Percentiles rank a stretch among this genome's conserved stretches.
phyloP scores from a whole-genome alignment of 2,329 filamentous ascomycete species.

The Claviceps pazoutovae region DNA sequence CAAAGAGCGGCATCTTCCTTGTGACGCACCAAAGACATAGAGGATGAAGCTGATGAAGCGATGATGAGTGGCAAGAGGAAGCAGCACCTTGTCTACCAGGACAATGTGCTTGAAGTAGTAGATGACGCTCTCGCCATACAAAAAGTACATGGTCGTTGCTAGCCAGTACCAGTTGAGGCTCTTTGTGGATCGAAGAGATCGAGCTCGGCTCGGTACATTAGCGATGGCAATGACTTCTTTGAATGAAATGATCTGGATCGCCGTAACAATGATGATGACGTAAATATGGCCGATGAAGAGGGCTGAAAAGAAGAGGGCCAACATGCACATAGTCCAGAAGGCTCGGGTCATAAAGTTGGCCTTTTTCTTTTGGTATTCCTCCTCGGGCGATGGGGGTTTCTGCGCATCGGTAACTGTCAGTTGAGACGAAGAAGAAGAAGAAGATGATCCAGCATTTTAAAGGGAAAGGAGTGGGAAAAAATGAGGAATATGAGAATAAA shows the following conservation, averaged over 20 bases:
- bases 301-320: slow-evolving; percentile 75
- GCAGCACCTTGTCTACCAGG: slow-evolving; percentile 79
- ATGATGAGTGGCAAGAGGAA: slow-evolving; percentile 92
- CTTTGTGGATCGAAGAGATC: slow-evolving; percentile 86
- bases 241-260: slow-evolving; percentile 91
- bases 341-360: slow-evolving; percentile 93
- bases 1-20: neutral
- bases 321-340: slow-evolving; percentile 98
- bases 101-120: slow-evolving; percentile 99
- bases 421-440: neutral
- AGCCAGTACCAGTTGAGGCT: slow-evolving; percentile 98
- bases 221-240: slow-evolving; percentile 98
- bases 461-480: neutral
- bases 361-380: slow-evolving; percentile 96
- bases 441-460: no score
- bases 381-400: slow-evolving; percentile 28
- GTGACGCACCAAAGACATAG: slow-evolving; percentile 78
- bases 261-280: slow-evolving; percentile 84
- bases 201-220: slow-evolving; percentile 81
- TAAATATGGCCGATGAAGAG: slow-evolving; percentile 97
- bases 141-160: slow-evolving; percentile 97
- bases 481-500: neutral
- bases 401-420: slow-evolving; percentile 10
- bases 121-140: slow-evolving; percentile 97
- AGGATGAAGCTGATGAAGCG: slow-evolving; percentile 98